Base-by-base conservation (phyloP, 306 rosid species). In the Malus sylvestris region DNA sequence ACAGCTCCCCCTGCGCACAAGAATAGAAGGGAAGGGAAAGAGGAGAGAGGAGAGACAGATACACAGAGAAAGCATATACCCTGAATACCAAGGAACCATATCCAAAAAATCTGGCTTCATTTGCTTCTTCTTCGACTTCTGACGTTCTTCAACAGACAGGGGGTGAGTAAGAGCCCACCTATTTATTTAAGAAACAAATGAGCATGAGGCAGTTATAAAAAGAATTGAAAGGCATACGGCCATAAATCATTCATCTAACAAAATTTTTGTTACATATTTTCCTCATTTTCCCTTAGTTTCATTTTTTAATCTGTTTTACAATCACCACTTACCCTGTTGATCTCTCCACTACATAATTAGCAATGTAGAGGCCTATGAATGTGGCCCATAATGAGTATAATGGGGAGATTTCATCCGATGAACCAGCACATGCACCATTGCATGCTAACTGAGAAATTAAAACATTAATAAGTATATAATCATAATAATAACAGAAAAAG, bases 21-120 rank as follows among this genome's bases (percentile, higher is more conserved):
- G 35, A 72, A 74, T 52, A 62, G 29, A 59, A 63, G 38, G 51
- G 40, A 64, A 67, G 62, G 29, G 18, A 14, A 57, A 46, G 18
- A 72, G 72, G 83, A 18, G 65, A 22, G 83, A 66, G 58, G 64
- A 52, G 22, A 76, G 58, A 15, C 76, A 67, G 32, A 19, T 80
- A 71, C 38, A 29, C 52, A 68, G 52, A 60, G 58, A 66, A 29
- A 73, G 71, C 45, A 66, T 61, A 76, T 90, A 91, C 97, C 99
- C 97, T 23, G 99, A 95, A 89, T 92, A 95, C 97, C 99, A 95
- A 78, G 97, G 99, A 88, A 95, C 99, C 97, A 95, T 95, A 73
- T 95, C 99, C 78, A 95, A 78, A 86, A 92, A 95, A 68, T 86
- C 90, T 74, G 99, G 99, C 83, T 85, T 92, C 97, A 95, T 76